Evolutionary conservation across 1,284 basidiomycete genomes (phyloP), one percentile per base, ranked within the genome.

Genomic region (Grifola frondosa): DNA sequence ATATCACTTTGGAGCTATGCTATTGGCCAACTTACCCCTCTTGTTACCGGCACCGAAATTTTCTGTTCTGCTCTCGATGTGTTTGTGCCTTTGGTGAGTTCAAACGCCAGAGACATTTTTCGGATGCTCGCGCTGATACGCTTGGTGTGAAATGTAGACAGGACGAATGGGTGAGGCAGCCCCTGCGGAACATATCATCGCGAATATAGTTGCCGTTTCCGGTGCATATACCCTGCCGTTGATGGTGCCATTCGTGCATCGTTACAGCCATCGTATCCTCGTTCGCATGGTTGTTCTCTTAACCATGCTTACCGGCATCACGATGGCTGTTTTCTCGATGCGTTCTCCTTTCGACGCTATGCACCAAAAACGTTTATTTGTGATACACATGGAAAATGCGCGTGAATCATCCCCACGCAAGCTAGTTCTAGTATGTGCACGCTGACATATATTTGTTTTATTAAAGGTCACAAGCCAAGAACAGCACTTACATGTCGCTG

Each of bases 101-200:
- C 25, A 37, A 32, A 30, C 37, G 16, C 9, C 25, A 43, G 20
- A 35, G 33, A 39, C 15, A 16, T 28, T 15, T n/a, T n/a, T n/a
- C n/a, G n/a, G 30, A 42, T 6, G 11, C n/a, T 22, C 25, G 53
- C 22, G 12, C 8, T 37, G 19, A 26, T 6, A 11, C 6, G 21
- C 23, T 26, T 25, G 35, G 7, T 11, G 20, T 54, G 54, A 56
- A 30, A 52, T 47, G 4, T 48, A 88, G 84, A 87, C 84, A 0
- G 88, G 88, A 23, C 78, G 88, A 9, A 80, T 86, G 41, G 89
- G 89, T 28, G 74, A 73, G 40, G 79, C 85, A 28, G 88, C 86
- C 0, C 93, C 95, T 0, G 84, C 84, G 1, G 96, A 99, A 57
- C 80, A 89, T 59, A 88, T 98, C 60, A 90, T 98, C 37, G 94